Evolutionary conservation across 768 basidiomycete species (phyloP).

Genomic region (Russula sp.): DNA sequence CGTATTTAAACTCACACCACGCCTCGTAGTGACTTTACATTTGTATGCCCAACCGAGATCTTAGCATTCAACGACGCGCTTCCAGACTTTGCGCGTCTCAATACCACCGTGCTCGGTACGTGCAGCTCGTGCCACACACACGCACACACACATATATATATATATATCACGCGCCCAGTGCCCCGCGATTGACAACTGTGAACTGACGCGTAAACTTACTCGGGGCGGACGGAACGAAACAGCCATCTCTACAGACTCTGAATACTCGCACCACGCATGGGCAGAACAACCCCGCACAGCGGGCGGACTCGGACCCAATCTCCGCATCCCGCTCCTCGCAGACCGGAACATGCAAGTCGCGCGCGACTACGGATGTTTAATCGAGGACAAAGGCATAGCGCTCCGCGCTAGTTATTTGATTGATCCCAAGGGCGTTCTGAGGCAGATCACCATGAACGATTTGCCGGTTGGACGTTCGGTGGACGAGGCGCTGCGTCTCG

Average conservation of each 20-base stretch:
- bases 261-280: conserved; percentile 88
- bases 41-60: conserved; percentile 94
- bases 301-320: conserved; percentile 87
- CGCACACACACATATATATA: not conserved
- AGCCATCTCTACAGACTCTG: conserved; percentile 84
- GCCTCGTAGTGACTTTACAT: conserved; percentile 65
- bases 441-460: conserved; percentile 85
- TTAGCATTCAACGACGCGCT: conserved; percentile 92
- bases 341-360: conserved; percentile 78
- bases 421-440: conserved; percentile 74
- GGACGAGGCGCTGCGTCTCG: conserved; percentile 84
- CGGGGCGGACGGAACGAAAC: no score
- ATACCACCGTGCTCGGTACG: conserved; percentile 74
- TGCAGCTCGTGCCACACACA: no score
- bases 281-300: conserved; percentile 74
- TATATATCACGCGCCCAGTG: no score
- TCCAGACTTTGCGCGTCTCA: conserved; percentile 65
- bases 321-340: conserved; percentile 79
- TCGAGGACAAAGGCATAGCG: conserved; percentile 85
- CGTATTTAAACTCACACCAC: no score
- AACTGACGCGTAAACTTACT: no score
- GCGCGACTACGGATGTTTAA: conserved; percentile 81
- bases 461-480: conserved; percentile 94
- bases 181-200: no score
- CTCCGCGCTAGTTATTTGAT: conserved; percentile 86